These are phyloP conservation scores for Scortechinia acanthostroma DNA, from an alignment of 2,329 filamentous ascomycete genomes.

Conservation along the genomic window DNA sequence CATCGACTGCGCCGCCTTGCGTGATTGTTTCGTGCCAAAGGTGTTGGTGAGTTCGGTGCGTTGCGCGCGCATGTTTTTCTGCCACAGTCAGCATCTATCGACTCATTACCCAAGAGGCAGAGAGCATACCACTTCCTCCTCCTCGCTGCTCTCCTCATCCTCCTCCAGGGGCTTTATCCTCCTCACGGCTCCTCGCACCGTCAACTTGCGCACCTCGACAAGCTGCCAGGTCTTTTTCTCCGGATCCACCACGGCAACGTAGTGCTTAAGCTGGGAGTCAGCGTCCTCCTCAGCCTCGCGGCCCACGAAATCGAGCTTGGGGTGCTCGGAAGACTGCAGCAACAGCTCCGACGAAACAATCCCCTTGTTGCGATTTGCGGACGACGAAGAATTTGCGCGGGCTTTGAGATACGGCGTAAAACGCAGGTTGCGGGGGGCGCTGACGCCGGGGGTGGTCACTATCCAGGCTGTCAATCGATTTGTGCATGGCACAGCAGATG, in stretches of 20 bases:
- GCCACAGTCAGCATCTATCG: background rate
- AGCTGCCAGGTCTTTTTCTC: constrained; percentile 40
- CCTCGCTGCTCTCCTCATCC: constrained; percentile 7
- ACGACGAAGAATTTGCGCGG: background rate
- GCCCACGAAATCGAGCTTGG: constrained; percentile 36
- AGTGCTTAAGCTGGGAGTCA: constrained; percentile 47
- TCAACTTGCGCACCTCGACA: constrained; percentile 41
- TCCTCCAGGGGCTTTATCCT: constrained; percentile 29
- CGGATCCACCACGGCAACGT: constrained; percentile 52
- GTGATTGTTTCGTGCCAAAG: constrained; percentile 38
- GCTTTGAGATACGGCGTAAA: background rate
- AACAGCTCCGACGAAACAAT: constrained; percentile 3
- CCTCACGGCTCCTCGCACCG: constrained; percentile 38
- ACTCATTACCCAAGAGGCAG: background rate
- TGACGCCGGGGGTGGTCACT: constrained; percentile 1
- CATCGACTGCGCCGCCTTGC: constrained; percentile 33
- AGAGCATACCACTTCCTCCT: constrained; percentile 14
- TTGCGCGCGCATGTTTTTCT: constrained; percentile 26
- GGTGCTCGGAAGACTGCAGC: constrained; percentile 1
- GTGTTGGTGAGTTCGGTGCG: constrained; percentile 32
- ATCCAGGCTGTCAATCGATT: background rate
- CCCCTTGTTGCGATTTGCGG: background rate
- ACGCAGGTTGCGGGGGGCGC: background rate
- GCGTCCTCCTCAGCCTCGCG: constrained; percentile 33
- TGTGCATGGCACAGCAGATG: background rate